phyloP scores from a whole-genome alignment of 1,284 basidiomycete genomes.

The Rhodotorula sp. region DNA sequence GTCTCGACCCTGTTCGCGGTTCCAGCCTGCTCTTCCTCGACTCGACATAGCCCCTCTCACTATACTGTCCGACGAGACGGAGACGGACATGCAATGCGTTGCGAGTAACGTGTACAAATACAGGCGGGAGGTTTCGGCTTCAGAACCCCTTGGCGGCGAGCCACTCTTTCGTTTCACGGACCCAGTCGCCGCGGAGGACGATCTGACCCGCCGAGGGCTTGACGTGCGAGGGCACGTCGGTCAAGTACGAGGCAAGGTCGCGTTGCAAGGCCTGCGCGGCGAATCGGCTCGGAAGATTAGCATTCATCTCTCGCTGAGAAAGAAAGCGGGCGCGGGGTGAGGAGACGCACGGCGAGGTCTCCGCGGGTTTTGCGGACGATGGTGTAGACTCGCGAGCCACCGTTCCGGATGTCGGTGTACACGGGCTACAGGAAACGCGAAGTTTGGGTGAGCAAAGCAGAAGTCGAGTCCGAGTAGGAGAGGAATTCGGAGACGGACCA shows the following conservation, averaged over 20 bases:
- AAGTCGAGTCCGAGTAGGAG: neutral
- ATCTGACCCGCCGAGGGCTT: slow-evolving; percentile 30
- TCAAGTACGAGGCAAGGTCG: slow-evolving; percentile 19
- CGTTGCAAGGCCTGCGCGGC: slow-evolving; percentile 15
- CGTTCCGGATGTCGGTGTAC: slow-evolving; percentile 23
- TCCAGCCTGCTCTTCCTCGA: too few species aligned
- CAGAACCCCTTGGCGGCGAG: slow-evolving; percentile 29
- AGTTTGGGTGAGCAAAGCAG: neutral
- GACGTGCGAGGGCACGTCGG: slow-evolving; percentile 1
- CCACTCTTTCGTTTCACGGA: slow-evolving; percentile 33
- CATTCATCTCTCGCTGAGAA: too few species aligned
- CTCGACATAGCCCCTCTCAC: neutral
- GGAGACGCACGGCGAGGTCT: slow-evolving; percentile 25
- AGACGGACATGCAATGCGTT: neutral
- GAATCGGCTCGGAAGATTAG: neutral
- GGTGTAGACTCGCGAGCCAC: slow-evolving; percentile 22
- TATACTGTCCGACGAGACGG: neutral
- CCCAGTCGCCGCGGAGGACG: slow-evolving; percentile 33
- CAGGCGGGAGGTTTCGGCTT: neutral
- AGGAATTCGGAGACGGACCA: neutral
- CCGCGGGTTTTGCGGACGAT: slow-evolving; percentile 34
- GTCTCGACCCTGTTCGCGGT: too few species aligned
- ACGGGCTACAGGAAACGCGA: slow-evolving; percentile 17
- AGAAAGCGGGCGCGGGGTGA: neutral
- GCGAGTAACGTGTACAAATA: neutral